Evolutionary conservation across 257 asterid genomes (phyloP).

Genomic region (Haberlea rhodopensis): DNA sequence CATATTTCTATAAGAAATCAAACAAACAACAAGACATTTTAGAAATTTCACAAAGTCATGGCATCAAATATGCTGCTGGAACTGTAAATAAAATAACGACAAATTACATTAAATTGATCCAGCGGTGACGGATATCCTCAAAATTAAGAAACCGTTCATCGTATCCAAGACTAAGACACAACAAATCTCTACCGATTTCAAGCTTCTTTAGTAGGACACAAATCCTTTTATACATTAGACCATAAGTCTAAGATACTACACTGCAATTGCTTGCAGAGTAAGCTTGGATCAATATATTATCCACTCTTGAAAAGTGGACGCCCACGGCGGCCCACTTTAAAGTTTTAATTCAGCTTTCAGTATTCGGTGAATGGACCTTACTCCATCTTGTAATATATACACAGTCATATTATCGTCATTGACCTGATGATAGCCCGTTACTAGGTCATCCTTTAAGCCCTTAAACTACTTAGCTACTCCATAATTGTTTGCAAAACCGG

Average conservation of each 20-base stretch:
- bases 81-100: neutral
- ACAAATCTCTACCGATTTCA: neutral
- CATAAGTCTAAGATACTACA: neutral
- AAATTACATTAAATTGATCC: neutral
- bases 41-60: neutral
- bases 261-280: neutral
- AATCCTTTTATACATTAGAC: neutral
- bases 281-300: too few relatives aligned
- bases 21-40: conserved; percentile 20
- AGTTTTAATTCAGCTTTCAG: neutral
- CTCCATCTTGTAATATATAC: neutral
- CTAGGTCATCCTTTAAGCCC: neutral
- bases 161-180: neutral
- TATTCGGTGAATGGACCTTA: neutral
- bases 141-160: neutral
- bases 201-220: neutral
- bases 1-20: conserved; percentile 50
- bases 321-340: neutral
- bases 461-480: neutral
- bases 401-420: neutral
- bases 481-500: neutral
- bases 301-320: neutral
- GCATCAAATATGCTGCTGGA: neutral
- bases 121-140: neutral
- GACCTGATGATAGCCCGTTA: neutral